Base-by-base conservation (phyloP, 2,329 filamentous ascomycete species). In the Penicillium sp. region DNA sequence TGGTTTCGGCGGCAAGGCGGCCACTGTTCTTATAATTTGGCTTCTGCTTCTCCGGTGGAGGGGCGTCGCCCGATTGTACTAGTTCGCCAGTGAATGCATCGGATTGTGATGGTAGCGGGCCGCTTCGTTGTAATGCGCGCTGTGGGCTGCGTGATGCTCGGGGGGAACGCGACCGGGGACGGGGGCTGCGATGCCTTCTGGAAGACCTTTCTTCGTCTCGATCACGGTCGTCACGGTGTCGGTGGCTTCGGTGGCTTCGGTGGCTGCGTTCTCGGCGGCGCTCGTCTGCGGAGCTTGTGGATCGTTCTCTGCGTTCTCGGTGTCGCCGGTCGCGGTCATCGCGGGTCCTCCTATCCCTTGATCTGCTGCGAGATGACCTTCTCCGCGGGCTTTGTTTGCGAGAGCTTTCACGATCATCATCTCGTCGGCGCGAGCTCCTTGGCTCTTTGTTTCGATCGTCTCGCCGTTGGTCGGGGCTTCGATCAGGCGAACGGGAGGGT, bases 1-100 rank as follows among this genome's bases (percentile, higher is more conserved):
- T 97, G 49, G 92, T 92, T 61, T 91, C 92, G 43, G 92, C 90
- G 2, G 94, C 94, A 18, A 99, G 81, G 7, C 89, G 80, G 26
- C 94, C 94, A 0, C 92, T 92, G 31, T 81, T 85, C 20, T 83
- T 85, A 73, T 89, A 96, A 74, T 97, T 99, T 40, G 92, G 89
- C 73, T 92, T 92, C 71, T 97, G 88, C 69, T 94, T 73, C 22
- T 70, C 69, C 1, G 69, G 68, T 1, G 67, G 65, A 23, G 69
- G 70, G n/a, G 62, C 67, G 4, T 66, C 62, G 3, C 57, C 61
- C 27, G 70, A 58, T 27, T 58, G 60, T 27, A 58, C 59, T 53
- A 68, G 61, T 29, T 69, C 67, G 22, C 40, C 27, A n/a, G 60
- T 50, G 60, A 79, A 81, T 22, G 77, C 76, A 33, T 78, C 75